Base-by-base conservation (phyloP, 2,329 filamentous ascomycete genomes). In the Hymenoscyphus albidus region DNA sequence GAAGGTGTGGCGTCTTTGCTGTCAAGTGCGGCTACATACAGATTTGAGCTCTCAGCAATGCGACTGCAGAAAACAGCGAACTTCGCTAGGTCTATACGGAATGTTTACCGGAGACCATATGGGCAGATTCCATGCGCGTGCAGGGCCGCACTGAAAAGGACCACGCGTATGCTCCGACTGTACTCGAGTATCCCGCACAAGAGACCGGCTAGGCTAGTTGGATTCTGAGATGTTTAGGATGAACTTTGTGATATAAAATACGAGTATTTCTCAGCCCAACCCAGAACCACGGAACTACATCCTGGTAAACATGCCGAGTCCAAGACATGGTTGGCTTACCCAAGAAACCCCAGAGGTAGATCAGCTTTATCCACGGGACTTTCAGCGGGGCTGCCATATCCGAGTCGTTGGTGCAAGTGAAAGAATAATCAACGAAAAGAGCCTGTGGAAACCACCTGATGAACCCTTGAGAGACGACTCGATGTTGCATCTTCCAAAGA, bases 301-400 rank as follows among this genome's bases (percentile, higher is more conserved):
- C 58, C 58, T 16, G 35, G 58, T 16, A 27, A 22, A 22, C 58
- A 40, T 59, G 35, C 58, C 58, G 58, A 59, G 42, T 18, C 35
- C 38, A 27, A 42, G 13, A 9, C 27, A 40, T 58, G 56, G 32
- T 38, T 59, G 58, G 58, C n/a, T 38, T 38, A 44, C 58, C 58
- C 58, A 42, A 31, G 22, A 18, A 59, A 48, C 16, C 58, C 58
- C 58, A 31, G 58, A 59, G 58, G 58, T 27, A 31, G 58, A 59
- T 59, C 58, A 14, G 58, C 39, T 59, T 59, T 59, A 59, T 42
- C 39, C 38, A 39, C 18, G 44, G 39, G 55, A 31, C 55, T 58
- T 38, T 58, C 32, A 31, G 55, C 55, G 31, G 55, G 55, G 55
- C 55, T 16, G 55, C 55, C 7, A 57, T 22, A 22, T 58, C 56